Base-by-base conservation (phyloP, 495 filamentous ascomycete species). In the Aspergillus bridgeri region DNA sequence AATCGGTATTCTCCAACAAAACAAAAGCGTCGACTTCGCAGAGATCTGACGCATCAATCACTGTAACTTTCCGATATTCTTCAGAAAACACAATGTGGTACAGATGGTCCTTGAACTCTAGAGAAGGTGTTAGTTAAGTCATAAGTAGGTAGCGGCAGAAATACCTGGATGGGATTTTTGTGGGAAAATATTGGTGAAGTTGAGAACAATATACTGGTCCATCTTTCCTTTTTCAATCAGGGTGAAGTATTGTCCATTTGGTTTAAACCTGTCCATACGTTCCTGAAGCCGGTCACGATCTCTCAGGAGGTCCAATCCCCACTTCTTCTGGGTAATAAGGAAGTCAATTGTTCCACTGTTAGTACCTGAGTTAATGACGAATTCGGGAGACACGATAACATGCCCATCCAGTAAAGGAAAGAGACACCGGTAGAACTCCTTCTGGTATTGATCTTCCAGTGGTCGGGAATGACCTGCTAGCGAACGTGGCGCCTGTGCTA, bases 361-460 rank as follows among this genome's bases (percentile, higher is more conserved):
- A 44, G 45, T 58, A 46, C 54, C 61, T 11, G 52, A 22, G 25
- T 61, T 46, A 38, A 61, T 61, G 13, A 58, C 53, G 50, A 51
- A 66, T 50, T 67, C 65, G 21, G 65, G 61, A 53, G 65, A 67
- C 54, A 64, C 45, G 17, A 62, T 11, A 42, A 64, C 42, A 58
- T 53, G 61, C 5, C 59, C 60, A 62, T 61, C 44, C 15, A 65
- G 48, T 17, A 63, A 27, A 50, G 48, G 24, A 54, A 58, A 60
- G 21, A 68, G 48, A 38, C 62, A 63, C 54, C 62, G 57, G 38
- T 68, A 65, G 58, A 64, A 63, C 45, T 68, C 62, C 42, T 68
- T 63, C 19, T 53, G 51, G 45, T 65, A 68, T 50, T 68, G 57
- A 56, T 65, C 65, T 58, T 63, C 60, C 15, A 63, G 54, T 22